Evolutionary conservation across 768 basidiomycete species (phyloP).

Genomic region (Suillus bovinus): DNA sequence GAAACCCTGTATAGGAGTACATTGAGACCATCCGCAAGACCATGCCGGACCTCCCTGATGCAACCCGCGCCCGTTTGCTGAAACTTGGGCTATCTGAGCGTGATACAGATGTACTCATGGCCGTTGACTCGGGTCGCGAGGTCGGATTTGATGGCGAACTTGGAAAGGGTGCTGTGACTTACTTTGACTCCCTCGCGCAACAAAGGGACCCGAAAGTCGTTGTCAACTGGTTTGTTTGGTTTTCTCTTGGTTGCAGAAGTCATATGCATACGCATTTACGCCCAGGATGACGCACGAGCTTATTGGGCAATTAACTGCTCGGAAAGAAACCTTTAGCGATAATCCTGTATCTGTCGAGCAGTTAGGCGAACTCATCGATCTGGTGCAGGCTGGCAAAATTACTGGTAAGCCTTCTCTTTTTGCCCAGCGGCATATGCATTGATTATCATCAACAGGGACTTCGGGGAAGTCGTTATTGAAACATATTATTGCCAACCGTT

Average conservation of each 20-base stretch:
- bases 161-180: constrained; percentile 59
- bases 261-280: not conserved
- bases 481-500: constrained; percentile 55
- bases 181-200: constrained; percentile 71
- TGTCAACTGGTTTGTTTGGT: constrained; percentile 73
- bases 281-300: constrained; percentile 88
- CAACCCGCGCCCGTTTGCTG: constrained; percentile 58
- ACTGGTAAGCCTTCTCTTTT: constrained; percentile 53
- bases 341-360: constrained; percentile 62
- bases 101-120: constrained; percentile 76
- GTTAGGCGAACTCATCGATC: constrained; percentile 75
- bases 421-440: not conserved
- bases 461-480: constrained; percentile 79
- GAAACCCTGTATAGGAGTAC: constrained; percentile 49
- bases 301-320: constrained; percentile 70
- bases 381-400: constrained; percentile 64
- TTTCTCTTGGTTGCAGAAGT: not conserved
- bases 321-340: constrained; percentile 53
- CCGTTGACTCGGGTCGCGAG: constrained; percentile 65
- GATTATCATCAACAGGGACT: constrained; percentile 49
- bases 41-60: constrained; percentile 79
- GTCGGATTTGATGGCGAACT: constrained; percentile 61
- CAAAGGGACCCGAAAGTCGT: constrained; percentile 67
- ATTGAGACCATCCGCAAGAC: constrained; percentile 48
- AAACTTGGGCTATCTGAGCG: constrained; percentile 53